Conservation (phyloP, 2,329 filamentous ascomycete genomes). For the Tothia fuscella region DNA sequence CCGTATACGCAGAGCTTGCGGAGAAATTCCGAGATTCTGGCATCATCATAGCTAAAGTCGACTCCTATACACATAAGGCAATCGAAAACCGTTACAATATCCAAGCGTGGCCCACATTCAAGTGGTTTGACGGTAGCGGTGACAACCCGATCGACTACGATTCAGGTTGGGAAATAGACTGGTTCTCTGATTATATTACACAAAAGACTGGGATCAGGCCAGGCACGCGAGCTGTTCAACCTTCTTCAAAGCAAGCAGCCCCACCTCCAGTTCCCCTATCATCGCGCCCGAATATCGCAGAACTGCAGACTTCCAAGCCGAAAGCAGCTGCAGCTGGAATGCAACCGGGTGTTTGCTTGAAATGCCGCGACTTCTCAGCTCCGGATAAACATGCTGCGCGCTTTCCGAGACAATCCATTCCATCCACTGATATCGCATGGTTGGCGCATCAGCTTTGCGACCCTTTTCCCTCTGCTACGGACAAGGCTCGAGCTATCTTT, state of each 20-base stretch:
- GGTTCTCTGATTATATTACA: conserved; percentile 71
- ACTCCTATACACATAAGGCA: conserved; percentile 80
- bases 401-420: conserved; percentile 62
- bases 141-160: conserved; percentile 59
- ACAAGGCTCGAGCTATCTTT: conserved; percentile 88
- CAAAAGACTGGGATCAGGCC: conserved; percentile 57
- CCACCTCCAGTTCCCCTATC: conserved; percentile 42
- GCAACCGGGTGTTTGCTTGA: conserved; percentile 44
- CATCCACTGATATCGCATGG: conserved; percentile 55
- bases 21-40: conserved; percentile 67
- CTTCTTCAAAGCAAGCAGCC: conserved; percentile 1
- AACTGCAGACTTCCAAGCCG: conserved; percentile 43
- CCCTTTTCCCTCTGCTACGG: conserved; percentile 69
- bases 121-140: conserved; percentile 85
- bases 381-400: conserved; percentile 68
- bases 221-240: neutral
- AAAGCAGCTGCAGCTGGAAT: conserved; percentile 10
- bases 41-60: conserved; percentile 87
- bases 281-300: conserved; percentile 46
- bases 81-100: conserved; percentile 66
- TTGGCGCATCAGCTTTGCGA: conserved; percentile 67
- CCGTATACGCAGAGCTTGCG: conserved; percentile 79
- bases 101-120: conserved; percentile 87
- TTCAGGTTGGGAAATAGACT: conserved; percentile 60
- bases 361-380: conserved; percentile 77